A percentile compares a stretch with the other conserved stretches of the same genome.
phyloP scores from a whole-genome alignment of 2,329 filamentous ascomycete species.

The Ophiocordyceps sinensis region DNA sequence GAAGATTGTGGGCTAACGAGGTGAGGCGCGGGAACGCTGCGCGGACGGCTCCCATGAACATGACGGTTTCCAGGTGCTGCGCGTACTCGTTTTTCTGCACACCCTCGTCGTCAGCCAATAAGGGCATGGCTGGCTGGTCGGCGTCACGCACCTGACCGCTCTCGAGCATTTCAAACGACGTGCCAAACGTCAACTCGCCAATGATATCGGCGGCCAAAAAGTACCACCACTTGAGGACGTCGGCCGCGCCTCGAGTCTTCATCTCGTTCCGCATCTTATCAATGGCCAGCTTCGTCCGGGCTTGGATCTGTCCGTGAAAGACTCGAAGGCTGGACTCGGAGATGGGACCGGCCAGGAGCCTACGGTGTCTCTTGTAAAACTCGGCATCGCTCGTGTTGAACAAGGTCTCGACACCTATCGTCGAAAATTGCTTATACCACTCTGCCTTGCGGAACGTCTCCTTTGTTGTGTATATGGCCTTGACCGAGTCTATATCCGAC shows the following conservation, averaged over 20 bases:
- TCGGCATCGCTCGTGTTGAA: constrained; percentile 25
- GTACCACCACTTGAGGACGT: constrained; percentile 36
- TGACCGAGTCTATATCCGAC: constrained; percentile 7
- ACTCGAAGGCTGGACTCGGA: constrained; percentile 18
- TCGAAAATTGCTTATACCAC: constrained; percentile 9
- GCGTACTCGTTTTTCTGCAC: constrained; percentile 20
- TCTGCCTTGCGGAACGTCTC: constrained; percentile 10
- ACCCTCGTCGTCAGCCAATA: constrained; percentile 10
- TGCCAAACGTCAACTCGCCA: constrained; percentile 34
- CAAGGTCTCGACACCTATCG: constrained; percentile 8
- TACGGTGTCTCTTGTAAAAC: constrained; percentile 22
- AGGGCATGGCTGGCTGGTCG: not conserved
- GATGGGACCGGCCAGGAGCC: constrained; percentile 24
- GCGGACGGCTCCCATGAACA: constrained; percentile 8
- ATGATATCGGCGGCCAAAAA: constrained; percentile 38
- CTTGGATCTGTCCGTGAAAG: not conserved
- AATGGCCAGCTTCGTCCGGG: not conserved
- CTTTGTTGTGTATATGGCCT: constrained; percentile 17
- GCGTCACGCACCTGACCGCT: not conserved
- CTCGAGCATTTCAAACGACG: constrained; percentile 22
- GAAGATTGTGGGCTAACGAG: constrained; percentile 7
- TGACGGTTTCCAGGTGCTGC: constrained; percentile 18
- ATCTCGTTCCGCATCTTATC: constrained; percentile 18
- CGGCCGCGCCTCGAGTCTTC: constrained; percentile 14
- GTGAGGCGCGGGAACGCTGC: constrained; percentile 14